Evolutionary conservation across 2,329 filamentous ascomycete genomes (phyloP), one percentile per base, ranked within the genome.

Genomic region (Claviceps fusiformis): DNA sequence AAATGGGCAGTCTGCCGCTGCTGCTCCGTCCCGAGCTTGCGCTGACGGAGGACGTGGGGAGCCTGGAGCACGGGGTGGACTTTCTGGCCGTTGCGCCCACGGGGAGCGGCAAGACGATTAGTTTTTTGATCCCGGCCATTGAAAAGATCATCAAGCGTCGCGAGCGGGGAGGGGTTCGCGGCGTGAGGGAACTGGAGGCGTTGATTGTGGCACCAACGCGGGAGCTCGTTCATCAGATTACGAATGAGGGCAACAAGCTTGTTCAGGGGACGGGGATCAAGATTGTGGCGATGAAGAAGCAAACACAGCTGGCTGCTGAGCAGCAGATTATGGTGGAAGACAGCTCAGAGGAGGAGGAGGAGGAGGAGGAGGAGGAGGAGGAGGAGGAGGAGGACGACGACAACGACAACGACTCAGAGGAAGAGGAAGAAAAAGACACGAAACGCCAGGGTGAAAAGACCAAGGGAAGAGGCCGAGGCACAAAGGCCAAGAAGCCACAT

Each of bases 81-180:
- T 81, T 98, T 44, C 70, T 98, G 59, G 88, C 89, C 0, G 83
- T 97, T 47, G 93, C 93, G 3, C 93, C 93, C 1, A 98, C 93
- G 0, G 93, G 93, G 29, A 97, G 92, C 67, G 93, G 93, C 48
- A 98, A 98, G 75, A 98, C 93, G 0, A 75, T 98, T 59, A 89
- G 90, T 19, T 98, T 96, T 64, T 71, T 97, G 63, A 87, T 98
- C 46, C 91, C 92, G 0, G 78, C 90, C 3, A 83, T 98, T 62
- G 86, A 95, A 65, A 79, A 81, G 49, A 83, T 95, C 46, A 74
- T 88, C 61, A 75, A 78, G 58, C 71, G 79, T 54, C 71, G 78
- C 46, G 73, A 77, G 0, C 71, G 75, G 44, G 70, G 75, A 61
- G 68, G 74, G 4, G 46, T 65, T 5, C 54, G 62, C 6, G 62